Percentiles rank a stretch among this genome's conserved stretches.
Conservation (phyloP, 306 rosid species). For the Quercus glauca region DNA sequence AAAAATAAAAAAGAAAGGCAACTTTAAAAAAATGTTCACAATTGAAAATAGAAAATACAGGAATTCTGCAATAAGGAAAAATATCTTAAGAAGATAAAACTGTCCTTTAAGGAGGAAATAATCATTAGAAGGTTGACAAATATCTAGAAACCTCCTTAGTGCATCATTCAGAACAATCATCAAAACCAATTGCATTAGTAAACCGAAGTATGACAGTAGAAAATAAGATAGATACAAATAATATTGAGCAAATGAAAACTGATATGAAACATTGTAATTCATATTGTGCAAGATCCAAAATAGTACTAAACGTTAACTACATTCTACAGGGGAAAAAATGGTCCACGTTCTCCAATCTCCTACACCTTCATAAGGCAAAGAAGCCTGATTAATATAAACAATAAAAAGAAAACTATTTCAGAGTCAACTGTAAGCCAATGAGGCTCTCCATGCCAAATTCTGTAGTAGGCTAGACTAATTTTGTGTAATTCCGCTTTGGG, state of each 20-base stretch:
- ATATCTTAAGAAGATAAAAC: neutral
- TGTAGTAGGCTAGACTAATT: neutral
- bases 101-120: neutral
- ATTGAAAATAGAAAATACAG: neutral
- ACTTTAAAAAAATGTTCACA: neutral
- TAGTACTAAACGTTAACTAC: neutral
- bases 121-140: neutral
- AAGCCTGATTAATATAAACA: neutral
- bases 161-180: neutral
- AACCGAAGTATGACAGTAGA: neutral
- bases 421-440: neutral
- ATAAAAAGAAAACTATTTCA: neutral
- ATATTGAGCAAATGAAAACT: neutral
- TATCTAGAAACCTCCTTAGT: neutral
- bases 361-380: neutral
- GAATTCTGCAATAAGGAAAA: neutral
- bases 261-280: neutral
- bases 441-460: neutral
- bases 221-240: neutral
- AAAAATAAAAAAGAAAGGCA: neutral
- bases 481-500: neutral
- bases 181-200: neutral
- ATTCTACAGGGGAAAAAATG: neutral
- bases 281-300: neutral
- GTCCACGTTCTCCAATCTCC: neutral